These are phyloP conservation scores for Septoria petroselini DNA, from an alignment of 2,329 filamentous ascomycete species.

Conservation along the genomic window DNA sequence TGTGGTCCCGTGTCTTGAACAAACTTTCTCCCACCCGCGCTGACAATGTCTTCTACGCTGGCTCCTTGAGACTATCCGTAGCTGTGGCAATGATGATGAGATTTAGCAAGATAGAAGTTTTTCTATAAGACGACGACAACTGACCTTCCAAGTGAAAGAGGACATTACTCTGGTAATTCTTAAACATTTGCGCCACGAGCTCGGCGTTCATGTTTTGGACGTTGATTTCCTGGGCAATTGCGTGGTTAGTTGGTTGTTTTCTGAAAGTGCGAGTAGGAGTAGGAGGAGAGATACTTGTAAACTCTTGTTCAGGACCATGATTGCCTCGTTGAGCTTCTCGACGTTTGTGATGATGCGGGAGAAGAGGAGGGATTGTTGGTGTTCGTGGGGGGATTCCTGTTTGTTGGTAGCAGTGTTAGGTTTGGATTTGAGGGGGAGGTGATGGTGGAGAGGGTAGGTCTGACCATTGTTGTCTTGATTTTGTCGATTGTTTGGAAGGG, in stretches of 20 bases:
- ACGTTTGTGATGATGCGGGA: conserved; percentile 97
- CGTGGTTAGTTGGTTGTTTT: too few species aligned
- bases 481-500: too few species aligned
- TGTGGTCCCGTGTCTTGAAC: too few species aligned
- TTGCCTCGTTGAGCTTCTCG: conserved; percentile 93
- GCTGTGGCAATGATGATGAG: conserved; percentile 11
- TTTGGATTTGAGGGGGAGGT: too few species aligned
- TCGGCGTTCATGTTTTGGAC: conserved; percentile 99
- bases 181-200: conserved; percentile 98
- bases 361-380: conserved; percentile 90
- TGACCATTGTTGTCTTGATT: too few species aligned
- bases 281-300: conserved; percentile 61
- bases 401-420: too few species aligned
- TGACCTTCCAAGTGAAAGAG: conserved; percentile 93
- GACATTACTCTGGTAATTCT: conserved; percentile 98
- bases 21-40: too few species aligned
- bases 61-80: conserved; percentile 32
- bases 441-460: too few species aligned
- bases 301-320: conserved; percentile 87
- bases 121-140: not conserved
- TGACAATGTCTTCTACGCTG: too few species aligned
- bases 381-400: conserved; percentile 94
- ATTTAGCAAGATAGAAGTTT: too few species aligned
- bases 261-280: too few species aligned
- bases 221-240: conserved; percentile 81